phyloP scores from a whole-genome alignment of 2,329 filamentous ascomycete species.

The Colletotrichum theobromicola region DNA sequence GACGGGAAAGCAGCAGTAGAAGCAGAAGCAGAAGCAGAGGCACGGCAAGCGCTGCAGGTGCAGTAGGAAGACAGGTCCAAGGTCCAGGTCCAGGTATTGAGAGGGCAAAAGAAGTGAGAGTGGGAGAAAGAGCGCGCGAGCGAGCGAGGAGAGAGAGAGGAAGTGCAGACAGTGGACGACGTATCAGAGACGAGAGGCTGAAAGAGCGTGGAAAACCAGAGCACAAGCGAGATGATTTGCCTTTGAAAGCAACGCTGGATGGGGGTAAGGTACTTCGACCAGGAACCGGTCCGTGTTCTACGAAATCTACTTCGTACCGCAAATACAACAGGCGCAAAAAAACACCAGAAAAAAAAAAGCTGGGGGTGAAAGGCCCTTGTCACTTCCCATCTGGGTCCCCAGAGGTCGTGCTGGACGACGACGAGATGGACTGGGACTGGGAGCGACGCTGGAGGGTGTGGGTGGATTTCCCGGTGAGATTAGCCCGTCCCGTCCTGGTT shows the following conservation, averaged over 20 bases:
- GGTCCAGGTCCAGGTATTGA: background rate
- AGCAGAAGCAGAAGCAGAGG: background rate
- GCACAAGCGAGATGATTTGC: slow-evolving; percentile 59
- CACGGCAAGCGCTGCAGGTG: background rate
- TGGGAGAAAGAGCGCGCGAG: background rate
- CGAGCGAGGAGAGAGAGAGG: background rate
- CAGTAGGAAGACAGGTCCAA: background rate
- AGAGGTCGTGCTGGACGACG: background rate
- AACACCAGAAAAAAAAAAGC: background rate
- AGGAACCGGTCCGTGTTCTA: slow-evolving; percentile 27
- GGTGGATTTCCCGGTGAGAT: slow-evolving; percentile 47
- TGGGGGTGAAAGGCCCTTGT: background rate
- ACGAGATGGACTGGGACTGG: background rate
- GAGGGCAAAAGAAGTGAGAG: background rate
- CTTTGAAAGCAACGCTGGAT: slow-evolving; percentile 46
- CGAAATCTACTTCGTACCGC: background rate
- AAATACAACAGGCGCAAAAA: slow-evolving; percentile 14
- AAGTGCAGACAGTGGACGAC: slow-evolving; percentile 19
- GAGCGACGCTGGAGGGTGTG: slow-evolving; percentile 34
- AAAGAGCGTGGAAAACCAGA: slow-evolving; percentile 42
- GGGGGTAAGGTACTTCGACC: slow-evolving; percentile 25
- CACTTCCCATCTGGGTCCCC: background rate
- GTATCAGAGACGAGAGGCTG: slow-evolving; percentile 45
- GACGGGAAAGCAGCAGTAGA: background rate
- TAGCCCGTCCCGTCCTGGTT: slow-evolving; percentile 35